Base-by-base conservation (phyloP, 768 basidiomycete genomes). In the Gloeostereum incarnatum region DNA sequence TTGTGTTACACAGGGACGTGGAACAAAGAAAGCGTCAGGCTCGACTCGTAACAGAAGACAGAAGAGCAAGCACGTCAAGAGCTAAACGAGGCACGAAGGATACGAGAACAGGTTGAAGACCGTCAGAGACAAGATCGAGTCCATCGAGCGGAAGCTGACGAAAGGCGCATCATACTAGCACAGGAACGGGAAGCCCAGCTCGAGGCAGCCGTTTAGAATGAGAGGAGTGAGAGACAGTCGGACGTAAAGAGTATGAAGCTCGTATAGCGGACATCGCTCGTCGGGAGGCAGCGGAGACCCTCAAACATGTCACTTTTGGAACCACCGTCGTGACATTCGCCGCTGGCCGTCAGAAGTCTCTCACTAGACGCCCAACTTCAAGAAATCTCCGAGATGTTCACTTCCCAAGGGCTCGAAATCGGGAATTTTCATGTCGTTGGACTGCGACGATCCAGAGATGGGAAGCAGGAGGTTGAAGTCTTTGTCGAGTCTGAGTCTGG, bases 261-360 rank as follows among this genome's bases (percentile, higher is more conserved):
- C n/a, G n/a, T n/a, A n/a, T n/a, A n/a, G n/a, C n/a, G n/a, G n/a
- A n/a, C n/a, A n/a, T n/a, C n/a, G n/a, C n/a, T n/a, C n/a, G n/a
- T n/a, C n/a, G n/a, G n/a, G n/a, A n/a, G n/a, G n/a, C n/a, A n/a
- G n/a, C n/a, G n/a, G n/a, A n/a, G n/a, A n/a, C n/a, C n/a, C n/a
- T n/a, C n/a, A n/a, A n/a, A n/a, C n/a, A n/a, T n/a, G n/a, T n/a
- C n/a, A n/a, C n/a, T n/a, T n/a, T n/a, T n/a, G n/a, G n/a, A n/a
- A n/a, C n/a, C n/a, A n/a, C 63, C n/a, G 66, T 77, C 30, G 65
- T 72, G 14, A 71, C 71, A 2, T 76, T 60, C 29, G 59, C 59
- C 19, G 66, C 71, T 2, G 77, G 77, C 4, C 49, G 53, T 79
- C 33, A 59, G 54, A 36, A 66, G 67, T 39, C 56, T 79, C 21